Evolutionary conservation across 805 yeast species (phyloP), one percentile per base, ranked within the genome.

Genomic region (Saturnispora sekii): DNA sequence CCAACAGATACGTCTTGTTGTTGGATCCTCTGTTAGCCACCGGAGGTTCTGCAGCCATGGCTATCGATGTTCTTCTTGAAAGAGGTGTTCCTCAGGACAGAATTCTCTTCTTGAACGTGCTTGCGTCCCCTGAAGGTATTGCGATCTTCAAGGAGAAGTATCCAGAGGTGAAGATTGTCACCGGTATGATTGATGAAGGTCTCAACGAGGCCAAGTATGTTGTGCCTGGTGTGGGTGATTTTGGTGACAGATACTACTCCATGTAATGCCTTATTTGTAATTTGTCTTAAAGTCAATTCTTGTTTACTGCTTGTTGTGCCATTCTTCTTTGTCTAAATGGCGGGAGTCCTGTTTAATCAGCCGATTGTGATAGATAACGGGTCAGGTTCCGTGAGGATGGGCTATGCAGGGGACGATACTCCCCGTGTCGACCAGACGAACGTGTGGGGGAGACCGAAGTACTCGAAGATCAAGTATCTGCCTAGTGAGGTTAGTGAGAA

Each of bases 1-100:
- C 81, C 37, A 84, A 84, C 14, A 74, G 98, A 53, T 93, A 80
- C 56, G 97, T 93, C 26, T 84, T 93, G 60, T 67, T 93, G 56
- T 71, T 93, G 53, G 99, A 93, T 60, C 98, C 99, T 46, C 84
- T 93, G 94, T 75, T 93, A 60, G 99, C 99, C 31, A 93, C 99
- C 15, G 98, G 98, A 53, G 98, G 98, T 41, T 84, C 96, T 49
- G 98, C 97, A 15, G 77, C 87, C 64, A 84, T 89, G 93, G 99
- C 97, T 12, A 86, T 89, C 14, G 95, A 93, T 49, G 97, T 93
- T 14, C 69, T 93, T 57, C 70, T 84, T 48, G 71, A 79, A 45
- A 77, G 93, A 58, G 97, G 98, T 42, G 97, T 90, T 40, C 79
- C 79, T 46, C 81, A 80, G 54, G 89, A 88, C 51, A 77, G 94